Evolutionary conservation across 345 rosid species (phyloP), one percentile per base, ranked within the genome.

Genomic region (Cardamine resedifolia): DNA sequence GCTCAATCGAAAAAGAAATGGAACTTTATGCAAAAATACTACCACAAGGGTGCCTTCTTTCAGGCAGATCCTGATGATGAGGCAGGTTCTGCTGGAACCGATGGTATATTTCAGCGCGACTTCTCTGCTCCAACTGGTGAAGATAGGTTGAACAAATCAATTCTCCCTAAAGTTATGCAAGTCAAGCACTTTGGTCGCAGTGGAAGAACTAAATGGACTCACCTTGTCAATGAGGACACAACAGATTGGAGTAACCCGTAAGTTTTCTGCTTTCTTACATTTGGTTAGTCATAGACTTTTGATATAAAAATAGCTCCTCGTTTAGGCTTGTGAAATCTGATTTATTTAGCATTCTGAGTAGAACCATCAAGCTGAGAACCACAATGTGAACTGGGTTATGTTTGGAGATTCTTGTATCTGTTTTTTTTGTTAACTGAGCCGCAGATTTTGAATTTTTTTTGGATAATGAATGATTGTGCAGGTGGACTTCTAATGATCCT

Each of bases 231-330:
- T 59, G 91, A 90, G 77, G 91, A 87, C 61, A 87, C 96, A 28
- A 90, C 93, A 57, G 95, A 88, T 58, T 86, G 95, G 95, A 86
- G 85, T 70, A 86, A 83, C 77, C 95, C 91, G 95, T 88, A 85
- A 57, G 90, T 77, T 59, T 39, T 63, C 63, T 52, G 43, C 57
- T 65, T 52, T 23, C 23, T 59, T 21, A 8, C 48, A 30, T 47
- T 28, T 58, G 44, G 68, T 58, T 50, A 56, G n/a, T 38, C 44
- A 24, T 41, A 55, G 70, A 64, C 28, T 33, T 36, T 15, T 6
- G 41, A 36, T 73, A 8, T 8, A 18, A 33, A 9, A 57, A 3
- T 8, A 67, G n/a, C 51, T 58, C 39, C 39, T 36, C 36, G 0
- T 49, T 14, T 30, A 50, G 36, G 73, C 30, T 18, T 66, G 38